phyloP scores from a whole-genome alignment of 108 stramenopile species.

The Cyclostephanos invisitatus region DNA sequence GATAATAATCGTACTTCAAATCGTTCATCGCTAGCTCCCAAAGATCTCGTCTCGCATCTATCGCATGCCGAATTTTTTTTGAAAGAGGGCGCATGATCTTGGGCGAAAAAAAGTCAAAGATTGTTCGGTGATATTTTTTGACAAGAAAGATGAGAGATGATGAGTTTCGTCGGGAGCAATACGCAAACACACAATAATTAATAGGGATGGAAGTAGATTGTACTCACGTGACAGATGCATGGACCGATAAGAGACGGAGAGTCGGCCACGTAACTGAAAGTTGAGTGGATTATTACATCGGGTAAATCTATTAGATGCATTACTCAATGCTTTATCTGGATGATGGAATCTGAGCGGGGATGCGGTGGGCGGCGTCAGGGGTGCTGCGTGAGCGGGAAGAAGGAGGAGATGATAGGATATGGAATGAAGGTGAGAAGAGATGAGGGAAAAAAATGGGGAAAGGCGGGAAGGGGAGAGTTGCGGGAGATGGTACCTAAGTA shows the following conservation, averaged over 20 bases:
- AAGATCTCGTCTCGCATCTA: constrained; percentile 32
- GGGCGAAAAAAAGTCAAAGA: background rate
- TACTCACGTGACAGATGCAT: constrained; percentile 26
- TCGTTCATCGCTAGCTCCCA: constrained; percentile 38
- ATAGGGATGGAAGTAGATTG: background rate
- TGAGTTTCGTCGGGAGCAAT: background rate
- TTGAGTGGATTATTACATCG: constrained; percentile 43
- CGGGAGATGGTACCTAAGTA: too few relatives aligned
- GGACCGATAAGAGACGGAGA: constrained; percentile 42
- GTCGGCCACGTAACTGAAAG: constrained; percentile 34
- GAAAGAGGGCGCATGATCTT: constrained; percentile 42
- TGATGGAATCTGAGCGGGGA: too few relatives aligned
- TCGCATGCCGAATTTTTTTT: constrained; percentile 12
- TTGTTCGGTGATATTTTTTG: background rate
- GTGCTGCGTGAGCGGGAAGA: too few relatives aligned
- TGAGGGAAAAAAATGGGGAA: too few relatives aligned
- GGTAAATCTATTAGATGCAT: constrained; percentile 30
- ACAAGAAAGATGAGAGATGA: background rate
- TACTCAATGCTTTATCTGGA: background rate
- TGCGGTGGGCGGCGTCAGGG: too few relatives aligned
- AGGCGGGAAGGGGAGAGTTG: too few relatives aligned
- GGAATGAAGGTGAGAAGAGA: too few relatives aligned
- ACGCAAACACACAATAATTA: background rate
- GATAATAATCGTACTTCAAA: constrained; percentile 35
- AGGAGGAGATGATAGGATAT: too few relatives aligned